Percentiles rank a stretch among this genome's conserved stretches.
phyloP scores from a whole-genome alignment of 768 basidiomycete species.

The Gelatoporia subvermispora region DNA sequence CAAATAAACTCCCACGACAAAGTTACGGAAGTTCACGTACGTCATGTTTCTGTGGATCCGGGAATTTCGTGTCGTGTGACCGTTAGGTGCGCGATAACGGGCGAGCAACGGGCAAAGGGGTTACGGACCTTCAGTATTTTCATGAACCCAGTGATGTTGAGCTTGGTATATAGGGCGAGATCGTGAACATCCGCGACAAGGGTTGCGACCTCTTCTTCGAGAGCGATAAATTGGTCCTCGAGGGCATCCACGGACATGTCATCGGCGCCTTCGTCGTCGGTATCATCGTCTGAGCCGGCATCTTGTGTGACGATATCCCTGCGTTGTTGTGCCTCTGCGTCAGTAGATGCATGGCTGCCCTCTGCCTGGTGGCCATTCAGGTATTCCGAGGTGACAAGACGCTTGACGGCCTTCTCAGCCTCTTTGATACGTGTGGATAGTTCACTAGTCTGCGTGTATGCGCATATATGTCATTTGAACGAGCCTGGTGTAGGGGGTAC shows the following conservation, averaged over 20 bases:
- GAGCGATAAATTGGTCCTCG: slow-evolving; percentile 78
- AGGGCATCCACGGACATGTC: slow-evolving; percentile 65
- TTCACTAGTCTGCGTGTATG: slow-evolving; percentile 60
- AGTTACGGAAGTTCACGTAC: slow-evolving; percentile 35
- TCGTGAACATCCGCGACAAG: slow-evolving; percentile 93
- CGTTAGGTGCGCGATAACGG: background rate
- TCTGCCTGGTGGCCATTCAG: slow-evolving; percentile 11
- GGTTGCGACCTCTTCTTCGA: slow-evolving; percentile 93
- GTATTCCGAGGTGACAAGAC: slow-evolving; percentile 62
- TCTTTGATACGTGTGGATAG: slow-evolving; percentile 75
- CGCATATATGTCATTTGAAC: background rate
- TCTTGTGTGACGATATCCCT: slow-evolving; percentile 46
- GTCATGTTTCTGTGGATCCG: slow-evolving; percentile 76
- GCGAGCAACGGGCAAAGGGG: background rate
- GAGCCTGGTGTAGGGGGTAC: slow-evolving; percentile 3
- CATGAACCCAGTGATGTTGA: slow-evolving; percentile 98
- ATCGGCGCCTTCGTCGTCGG: slow-evolving; percentile 44
- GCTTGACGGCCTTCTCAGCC: slow-evolving; percentile 77
- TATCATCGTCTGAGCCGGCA: slow-evolving; percentile 67
- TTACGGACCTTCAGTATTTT: slow-evolving; percentile 85
- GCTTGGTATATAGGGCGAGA: slow-evolving; percentile 88
- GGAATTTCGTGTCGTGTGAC: slow-evolving; percentile 4
- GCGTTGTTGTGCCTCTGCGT: slow-evolving; percentile 54
- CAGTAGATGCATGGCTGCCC: slow-evolving; percentile 22
- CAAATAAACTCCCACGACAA: background rate